These are phyloP conservation scores for Malassezia brasiliensis DNA, from an alignment of 1,284 basidiomycete genomes.

Conservation along the genomic window DNA sequence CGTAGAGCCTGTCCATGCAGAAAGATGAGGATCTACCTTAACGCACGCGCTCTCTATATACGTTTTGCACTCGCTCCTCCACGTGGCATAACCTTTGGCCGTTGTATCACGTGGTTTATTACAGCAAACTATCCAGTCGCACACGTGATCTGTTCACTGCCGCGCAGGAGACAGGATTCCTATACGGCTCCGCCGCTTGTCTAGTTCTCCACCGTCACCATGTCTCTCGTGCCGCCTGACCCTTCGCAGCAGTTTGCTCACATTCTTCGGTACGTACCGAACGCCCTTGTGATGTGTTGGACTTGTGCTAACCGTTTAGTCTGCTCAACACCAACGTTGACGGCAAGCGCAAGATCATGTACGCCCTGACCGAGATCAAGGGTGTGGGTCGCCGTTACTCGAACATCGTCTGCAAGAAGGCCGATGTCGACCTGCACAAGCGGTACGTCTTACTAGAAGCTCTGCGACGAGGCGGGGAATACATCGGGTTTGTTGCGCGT, in stretches of 20 bases:
- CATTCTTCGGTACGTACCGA: conserved; percentile 39
- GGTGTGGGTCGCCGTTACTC: conserved; percentile 98
- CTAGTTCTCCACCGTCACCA: conserved; percentile 18
- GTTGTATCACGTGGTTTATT: conserved; percentile 11
- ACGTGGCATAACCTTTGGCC: not conserved
- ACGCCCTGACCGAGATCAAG: conserved; percentile 67
- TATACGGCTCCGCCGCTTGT: no score
- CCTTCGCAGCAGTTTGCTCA: conserved; percentile 48
- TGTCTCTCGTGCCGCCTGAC: conserved; percentile 46
- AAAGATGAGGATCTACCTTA: conserved; percentile 6
- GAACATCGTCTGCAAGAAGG: conserved; percentile 99
- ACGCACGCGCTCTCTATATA: conserved; percentile 2
- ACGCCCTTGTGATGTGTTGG: no score
- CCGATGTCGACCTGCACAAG: conserved; percentile 97
- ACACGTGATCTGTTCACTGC: conserved; percentile 5
- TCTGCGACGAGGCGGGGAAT: no score
- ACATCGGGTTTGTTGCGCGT: no score
- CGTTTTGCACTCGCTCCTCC: not conserved
- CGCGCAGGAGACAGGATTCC: no score
- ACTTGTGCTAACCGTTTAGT: conserved; percentile 50
- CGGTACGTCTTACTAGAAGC: conserved; percentile 58
- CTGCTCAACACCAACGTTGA: conserved; percentile 99
- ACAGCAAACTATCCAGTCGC: not conserved
- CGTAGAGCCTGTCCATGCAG: conserved; percentile 37
- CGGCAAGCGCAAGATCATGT: conserved; percentile 82